Base-by-base conservation (phyloP, 495 filamentous ascomycete species). In the Endocarpon pusillum region DNA sequence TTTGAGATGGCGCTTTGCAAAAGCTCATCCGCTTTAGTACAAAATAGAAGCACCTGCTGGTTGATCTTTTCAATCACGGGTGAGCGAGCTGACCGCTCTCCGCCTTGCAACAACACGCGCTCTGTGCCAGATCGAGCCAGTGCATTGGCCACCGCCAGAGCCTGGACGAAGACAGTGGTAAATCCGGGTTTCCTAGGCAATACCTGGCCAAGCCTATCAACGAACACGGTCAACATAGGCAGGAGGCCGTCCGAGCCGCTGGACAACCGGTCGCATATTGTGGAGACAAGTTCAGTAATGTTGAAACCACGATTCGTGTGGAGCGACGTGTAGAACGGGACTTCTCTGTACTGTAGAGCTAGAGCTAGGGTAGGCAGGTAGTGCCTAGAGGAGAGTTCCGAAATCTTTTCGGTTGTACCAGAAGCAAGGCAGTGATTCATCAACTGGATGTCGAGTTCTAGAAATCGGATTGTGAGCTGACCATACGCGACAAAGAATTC, bases 1-100 rank as follows among this genome's bases (percentile, higher is more conserved):
- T 62, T 62, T 2, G 42, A 37, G 9, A 64, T 45, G 34, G 51
- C 48, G 15, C 35, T 36, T 31, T 62, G 53, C 20, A 58, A 60
- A 16, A 41, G 42, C 19, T 49, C 40, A 42, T 59, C 52, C 9
- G 55, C 37, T 17, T 35, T 42, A 10, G 48, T 51, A 3, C 55
- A 32, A 14, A 50, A 44, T 4, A 34, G 38, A 37, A 59, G 57
- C 11, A 53, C 37, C 5, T 35, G 11, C 15, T 46, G 41, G n/a
- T 51, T 25, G 8, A 30, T 39, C 20, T 24, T 46, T 15, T 29
- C 16, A 29, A 44, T 32, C 18, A 34, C 38, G 15, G 35, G 14
- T 8, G 51, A 41, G 6, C 47, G 33, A 21, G 45, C 10, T 8
- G 47, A 21, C 14, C 35, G 29, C 19, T 49, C 40, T 21, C 48